Base-by-base conservation (phyloP, 108 stramenopile genomes). In the Parietichytrium sp. region DNA sequence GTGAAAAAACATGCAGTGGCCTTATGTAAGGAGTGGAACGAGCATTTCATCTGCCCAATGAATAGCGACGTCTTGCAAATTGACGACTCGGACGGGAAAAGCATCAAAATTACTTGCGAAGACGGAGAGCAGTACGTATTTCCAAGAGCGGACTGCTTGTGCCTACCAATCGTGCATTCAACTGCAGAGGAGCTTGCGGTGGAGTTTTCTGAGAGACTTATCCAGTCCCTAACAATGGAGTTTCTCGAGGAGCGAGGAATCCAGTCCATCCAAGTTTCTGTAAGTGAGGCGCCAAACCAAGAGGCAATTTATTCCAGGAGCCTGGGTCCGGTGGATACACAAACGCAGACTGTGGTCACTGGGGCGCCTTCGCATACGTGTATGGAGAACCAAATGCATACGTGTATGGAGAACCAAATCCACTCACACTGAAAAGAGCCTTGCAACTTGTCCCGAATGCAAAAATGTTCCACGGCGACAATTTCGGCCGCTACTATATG, bases 111-210 rank as follows among this genome's bases (percentile, higher is more conserved):
- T 3, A 23, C 25, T 27, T 95, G 94, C 81, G 90, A 95, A 82
- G 96, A 97, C 80, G 96, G 95, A 42, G 83, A 94, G 3, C 54
- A 47, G 6, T 97, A 96, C 80, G 52, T 81, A 29, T 93, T 95
- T 78, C 95, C 96, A 4, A 72, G 72, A 79, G 85, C 72, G 38
- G 97, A 97, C 78, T 96, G 95, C 84, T 91, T 91, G 6, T 54
- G 95, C 81, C 89, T 97, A 7, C 97, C 97, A 20, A 89, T 97
- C 18, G 92, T 93, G 51, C 97, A 97, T 85, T 94, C 95, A 16
- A 95, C 97, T 0, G 90, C 93, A 0, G 97, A 97, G 86, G 97
- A 97, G 84, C 83, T 97, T 79, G 93, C 94, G 18, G 93, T 94
- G 55, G 93, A 93, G 79, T 47, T 96, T 4, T 95, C 88, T 89